Conservation (phyloP, 371 early-diverging fungal genomes). For the Mucor indicus region DNA sequence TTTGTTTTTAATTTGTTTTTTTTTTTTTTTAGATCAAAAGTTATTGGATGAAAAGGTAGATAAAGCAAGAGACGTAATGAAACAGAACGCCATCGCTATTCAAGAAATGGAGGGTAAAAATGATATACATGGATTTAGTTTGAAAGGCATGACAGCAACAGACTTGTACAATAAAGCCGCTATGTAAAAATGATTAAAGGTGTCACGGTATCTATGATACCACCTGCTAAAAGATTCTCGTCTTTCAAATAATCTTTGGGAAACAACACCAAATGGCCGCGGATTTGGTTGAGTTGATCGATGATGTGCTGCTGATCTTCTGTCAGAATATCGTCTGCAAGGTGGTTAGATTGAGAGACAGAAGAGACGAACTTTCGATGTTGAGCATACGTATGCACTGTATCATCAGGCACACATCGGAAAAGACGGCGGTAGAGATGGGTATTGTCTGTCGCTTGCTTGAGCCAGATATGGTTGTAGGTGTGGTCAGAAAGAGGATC, state of each 20-base stretch:
- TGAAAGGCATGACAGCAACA: constrained; percentile 33
- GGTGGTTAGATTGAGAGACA: constrained; percentile 52
- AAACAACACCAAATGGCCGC: constrained; percentile 72
- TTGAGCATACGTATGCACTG: constrained; percentile 56
- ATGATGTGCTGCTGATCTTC: constrained; percentile 37
- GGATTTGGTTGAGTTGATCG: constrained; percentile 38
- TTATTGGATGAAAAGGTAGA: constrained; percentile 43
- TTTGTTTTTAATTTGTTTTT: too few relatives aligned
- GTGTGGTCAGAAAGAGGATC: constrained; percentile 75
- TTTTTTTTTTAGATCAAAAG: constrained; percentile 35
- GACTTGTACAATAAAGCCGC: constrained; percentile 32
- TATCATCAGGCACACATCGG: constrained; percentile 86
- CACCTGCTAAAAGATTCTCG: constrained; percentile 63
- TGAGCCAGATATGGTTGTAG: constrained; percentile 62
- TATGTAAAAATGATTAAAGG: constrained; percentile 64
- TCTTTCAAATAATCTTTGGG: constrained; percentile 73
- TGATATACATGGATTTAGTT: constrained; percentile 41
- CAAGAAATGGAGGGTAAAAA: constrained; percentile 49
- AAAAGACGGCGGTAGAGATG: constrained; percentile 76
- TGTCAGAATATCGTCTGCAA: constrained; percentile 41
- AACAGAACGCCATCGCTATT: constrained; percentile 40
- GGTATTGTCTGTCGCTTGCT: constrained; percentile 68
- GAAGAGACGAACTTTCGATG: constrained; percentile 54
- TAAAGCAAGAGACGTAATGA: constrained; percentile 38
- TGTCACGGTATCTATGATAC: constrained; percentile 51